Evolutionary conservation across 139 green algal species (phyloP).

Genomic region (Tetraselmis striata): DNA sequence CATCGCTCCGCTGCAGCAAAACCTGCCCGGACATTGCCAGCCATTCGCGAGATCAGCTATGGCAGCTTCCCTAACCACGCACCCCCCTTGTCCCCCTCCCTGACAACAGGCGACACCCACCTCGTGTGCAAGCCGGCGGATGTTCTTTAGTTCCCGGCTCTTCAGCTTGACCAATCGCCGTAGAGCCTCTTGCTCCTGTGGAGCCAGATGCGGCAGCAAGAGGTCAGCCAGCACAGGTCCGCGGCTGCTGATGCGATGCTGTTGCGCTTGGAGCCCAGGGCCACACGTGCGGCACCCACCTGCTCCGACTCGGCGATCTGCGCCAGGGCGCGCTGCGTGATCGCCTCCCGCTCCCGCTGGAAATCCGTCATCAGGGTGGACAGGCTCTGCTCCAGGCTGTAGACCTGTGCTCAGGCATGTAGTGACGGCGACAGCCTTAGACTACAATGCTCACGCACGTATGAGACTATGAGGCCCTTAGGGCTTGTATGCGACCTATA

Average conservation of each 20-base stretch:
- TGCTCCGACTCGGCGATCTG: background rate
- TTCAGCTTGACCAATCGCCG: slow-evolving; percentile 49
- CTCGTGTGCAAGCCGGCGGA: slow-evolving; percentile 69
- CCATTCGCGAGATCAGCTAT: too few relatives aligned
- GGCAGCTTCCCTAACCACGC: too few relatives aligned
- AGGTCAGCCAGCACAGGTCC: background rate
- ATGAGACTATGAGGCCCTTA: too few relatives aligned
- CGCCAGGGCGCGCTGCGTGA: background rate
- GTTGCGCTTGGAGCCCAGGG: background rate
- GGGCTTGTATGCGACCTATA: too few relatives aligned
- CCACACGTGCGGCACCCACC: too few relatives aligned
- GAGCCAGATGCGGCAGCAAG: background rate
- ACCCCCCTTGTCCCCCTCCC: too few relatives aligned
- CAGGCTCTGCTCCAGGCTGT: slow-evolving; percentile 7
- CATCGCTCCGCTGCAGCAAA: slow-evolving; percentile 74
- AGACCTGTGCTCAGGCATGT: background rate
- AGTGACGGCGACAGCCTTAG: too few relatives aligned
- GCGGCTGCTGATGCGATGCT: background rate
- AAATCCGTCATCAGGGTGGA: background rate
- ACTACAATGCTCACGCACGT: too few relatives aligned
- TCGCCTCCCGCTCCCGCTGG: background rate
- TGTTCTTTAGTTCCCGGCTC: slow-evolving; percentile 68
- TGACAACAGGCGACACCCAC: too few relatives aligned
- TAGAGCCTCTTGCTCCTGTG: slow-evolving; percentile 7
- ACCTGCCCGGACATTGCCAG: too few relatives aligned